Evolutionary conservation across 2,329 filamentous ascomycete genomes (phyloP), one percentile per base, ranked within the genome.

Genomic region (Ophiostoma triangulosporum): DNA sequence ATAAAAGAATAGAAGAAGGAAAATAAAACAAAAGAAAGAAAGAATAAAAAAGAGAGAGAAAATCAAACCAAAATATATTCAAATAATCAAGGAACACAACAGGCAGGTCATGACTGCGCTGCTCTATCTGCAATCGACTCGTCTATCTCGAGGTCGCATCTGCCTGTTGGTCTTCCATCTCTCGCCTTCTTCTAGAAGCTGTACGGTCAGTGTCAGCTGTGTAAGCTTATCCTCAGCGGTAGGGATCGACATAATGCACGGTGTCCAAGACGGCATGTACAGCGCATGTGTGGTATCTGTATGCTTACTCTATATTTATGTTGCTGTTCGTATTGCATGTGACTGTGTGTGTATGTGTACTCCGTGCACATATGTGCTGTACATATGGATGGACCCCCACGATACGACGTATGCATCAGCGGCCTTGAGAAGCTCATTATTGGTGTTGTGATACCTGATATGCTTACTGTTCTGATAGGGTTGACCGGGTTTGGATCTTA

Each of bases 151-250:
- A 14, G 22, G 38, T 43, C 11, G 38, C 15, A 43, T 43, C 24
- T 17, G 11, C 38, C 9, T 6, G 20, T 15, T 43, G n/a, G n/a
- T n/a, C n/a, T n/a, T n/a, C n/a, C 38, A 14, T 26, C 20, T 43
- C n/a, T 43, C 38, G 38, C 38, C 38, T 43, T 43, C 38, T 43
- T 43, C 38, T 43, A 43, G 38, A 43, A 43, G 38, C 38, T 43
- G 20, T 15, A 17, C 20, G n/a, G 35, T 38, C 35, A 38, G n/a
- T 38, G 35, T 43, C 17, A 17, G 36, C 36, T 40, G 36, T 24
- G 36, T 11, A 22, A 22, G 17, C 36, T 15, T 11, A 22, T 40
- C 36, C 36, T 15, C 14, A 11, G 17, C 36, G 17, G 17, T 20
- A 26, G 20, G 20, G 38, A 24, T 43, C 35, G n/a, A 17, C n/a